These are phyloP conservation scores for Rhizopus sp. DNA, from an alignment of 371 early-diverging fungal genomes.

Conservation along the genomic window DNA sequence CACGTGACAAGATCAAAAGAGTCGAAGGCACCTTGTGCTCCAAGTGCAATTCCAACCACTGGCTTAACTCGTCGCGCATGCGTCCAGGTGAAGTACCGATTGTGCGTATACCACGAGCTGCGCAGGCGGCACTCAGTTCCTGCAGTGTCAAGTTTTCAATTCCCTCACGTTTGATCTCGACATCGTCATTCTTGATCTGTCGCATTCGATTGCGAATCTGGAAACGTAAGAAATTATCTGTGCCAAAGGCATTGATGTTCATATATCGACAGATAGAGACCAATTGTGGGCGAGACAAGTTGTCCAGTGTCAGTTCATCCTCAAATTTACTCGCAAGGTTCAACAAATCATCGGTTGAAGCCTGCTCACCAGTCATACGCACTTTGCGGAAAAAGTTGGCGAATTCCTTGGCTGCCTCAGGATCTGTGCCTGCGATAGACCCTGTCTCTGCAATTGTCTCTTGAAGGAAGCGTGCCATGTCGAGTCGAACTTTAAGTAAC, in stretches of 20 bases:
- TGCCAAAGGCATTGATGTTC: slow-evolving; percentile 92
- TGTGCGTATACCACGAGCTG: slow-evolving; percentile 87
- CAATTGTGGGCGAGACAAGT: slow-evolving; percentile 89
- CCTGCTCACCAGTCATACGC: slow-evolving; percentile 80
- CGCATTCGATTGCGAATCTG: slow-evolving; percentile 82
- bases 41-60: slow-evolving; percentile 92
- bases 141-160: slow-evolving; percentile 76
- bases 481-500: slow-evolving; percentile 81
- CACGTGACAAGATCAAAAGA: slow-evolving; percentile 86
- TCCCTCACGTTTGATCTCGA: slow-evolving; percentile 69
- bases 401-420: slow-evolving; percentile 74
- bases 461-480: slow-evolving; percentile 90
- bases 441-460: slow-evolving; percentile 86
- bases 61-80: slow-evolving; percentile 80
- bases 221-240: slow-evolving; percentile 87
- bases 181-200: slow-evolving; percentile 85
- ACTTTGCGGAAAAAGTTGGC: slow-evolving; percentile 77
- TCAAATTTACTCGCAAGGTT: slow-evolving; percentile 82
- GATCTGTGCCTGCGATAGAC: slow-evolving; percentile 44
- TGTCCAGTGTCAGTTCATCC: slow-evolving; percentile 90
- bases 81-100: slow-evolving; percentile 82
- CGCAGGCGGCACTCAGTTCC: slow-evolving; percentile 86
- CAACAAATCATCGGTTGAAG: slow-evolving; percentile 79
- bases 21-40: slow-evolving; percentile 85
- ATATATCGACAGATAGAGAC: slow-evolving; percentile 91